Conservation (phyloP, 495 filamentous ascomycete genomes). For the Annulohypoxylon nitens region DNA sequence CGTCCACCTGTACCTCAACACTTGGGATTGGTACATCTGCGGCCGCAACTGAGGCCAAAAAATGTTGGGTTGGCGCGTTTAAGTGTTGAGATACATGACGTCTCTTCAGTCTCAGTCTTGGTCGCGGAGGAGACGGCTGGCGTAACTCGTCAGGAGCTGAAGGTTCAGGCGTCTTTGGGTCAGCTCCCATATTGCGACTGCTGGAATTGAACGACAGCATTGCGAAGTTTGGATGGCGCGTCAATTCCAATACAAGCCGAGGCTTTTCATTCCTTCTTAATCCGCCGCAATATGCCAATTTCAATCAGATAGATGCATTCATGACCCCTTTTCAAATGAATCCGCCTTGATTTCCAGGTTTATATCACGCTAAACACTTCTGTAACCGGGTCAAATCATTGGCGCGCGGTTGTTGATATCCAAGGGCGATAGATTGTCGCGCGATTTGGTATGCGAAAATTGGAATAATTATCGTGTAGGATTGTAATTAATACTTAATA, state of each 20-base stretch:
- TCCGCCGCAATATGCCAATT: slow-evolving; percentile 33
- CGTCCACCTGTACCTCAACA: slow-evolving; percentile 60
- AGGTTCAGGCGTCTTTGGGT: slow-evolving; percentile 62
- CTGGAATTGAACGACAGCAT: slow-evolving; percentile 60
- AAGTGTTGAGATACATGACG: slow-evolving; percentile 60
- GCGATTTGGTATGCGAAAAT: slow-evolving; percentile 7
- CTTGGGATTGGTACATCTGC: slow-evolving; percentile 68
- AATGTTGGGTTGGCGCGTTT: slow-evolving; percentile 67
- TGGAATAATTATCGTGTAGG: slow-evolving; percentile 15
- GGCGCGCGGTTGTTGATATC: slow-evolving; percentile 18
- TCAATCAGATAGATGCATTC: slow-evolving; percentile 34
- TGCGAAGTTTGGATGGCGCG: slow-evolving; percentile 25
- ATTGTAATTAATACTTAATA: slow-evolving; percentile 12
- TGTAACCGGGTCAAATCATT: slow-evolving; percentile 24
- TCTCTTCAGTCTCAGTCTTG: slow-evolving; percentile 61
- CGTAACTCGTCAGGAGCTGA: slow-evolving; percentile 49
- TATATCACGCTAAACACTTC: slow-evolving; percentile 4
- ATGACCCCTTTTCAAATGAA: slow-evolving; percentile 16
- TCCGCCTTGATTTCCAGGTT: slow-evolving; percentile 7
- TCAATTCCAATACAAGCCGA: slow-evolving; percentile 24
- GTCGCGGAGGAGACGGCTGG: slow-evolving; percentile 58
- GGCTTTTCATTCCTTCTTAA: slow-evolving; percentile 37
- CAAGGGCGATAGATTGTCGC: slow-evolving; percentile 18
- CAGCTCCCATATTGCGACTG: slow-evolving; percentile 51
- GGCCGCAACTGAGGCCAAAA: slow-evolving; percentile 68